Evolutionary conservation across 2,329 filamentous ascomycete species (phyloP).

Genomic region (Stagonosporopsis rhizophila): DNA sequence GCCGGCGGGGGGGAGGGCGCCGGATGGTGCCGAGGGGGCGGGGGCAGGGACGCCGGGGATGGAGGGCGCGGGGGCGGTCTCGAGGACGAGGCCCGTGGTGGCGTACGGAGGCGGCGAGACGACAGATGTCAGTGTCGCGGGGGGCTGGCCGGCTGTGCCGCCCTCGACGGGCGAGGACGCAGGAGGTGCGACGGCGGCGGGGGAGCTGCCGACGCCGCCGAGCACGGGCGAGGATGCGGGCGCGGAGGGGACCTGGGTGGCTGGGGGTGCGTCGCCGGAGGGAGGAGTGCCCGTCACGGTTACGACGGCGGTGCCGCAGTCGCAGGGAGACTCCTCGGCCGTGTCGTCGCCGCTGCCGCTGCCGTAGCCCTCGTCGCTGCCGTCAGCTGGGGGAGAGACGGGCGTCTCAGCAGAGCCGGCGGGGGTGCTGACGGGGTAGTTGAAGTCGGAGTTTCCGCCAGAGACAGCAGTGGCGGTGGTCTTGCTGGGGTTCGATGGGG

Average conservation of each 20-base stretch:
- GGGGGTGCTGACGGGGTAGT: constrained; percentile 23
- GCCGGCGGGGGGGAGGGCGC: constrained; percentile 18
- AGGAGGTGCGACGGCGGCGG: constrained; percentile 5
- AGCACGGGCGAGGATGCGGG: constrained; percentile 17
- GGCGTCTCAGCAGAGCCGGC: constrained; percentile 5
- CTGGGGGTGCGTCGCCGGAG: constrained; percentile 24
- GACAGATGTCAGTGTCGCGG: constrained; percentile 8
- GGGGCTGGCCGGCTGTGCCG: constrained; percentile 1
- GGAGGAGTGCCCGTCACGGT: constrained; percentile 41
- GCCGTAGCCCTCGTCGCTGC: not conserved
- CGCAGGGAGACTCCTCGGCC: constrained; percentile 27
- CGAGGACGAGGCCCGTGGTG: constrained; percentile 35
- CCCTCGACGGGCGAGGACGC: constrained; percentile 15
- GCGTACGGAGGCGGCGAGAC: constrained; percentile 30
- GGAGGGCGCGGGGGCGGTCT: constrained; percentile 36
- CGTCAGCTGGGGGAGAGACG: not conserved
- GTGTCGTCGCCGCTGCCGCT: constrained; percentile 1
- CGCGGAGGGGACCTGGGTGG: constrained; percentile 21
- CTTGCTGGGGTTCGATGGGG: constrained; percentile 5
- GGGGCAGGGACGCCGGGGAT: constrained; percentile 21
- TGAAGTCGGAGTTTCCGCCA: constrained; percentile 21
- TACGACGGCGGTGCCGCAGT: constrained; percentile 38
- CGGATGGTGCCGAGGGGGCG: constrained; percentile 31
- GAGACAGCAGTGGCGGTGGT: constrained; percentile 12
- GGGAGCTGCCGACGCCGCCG: constrained; percentile 13